Percentiles rank a stretch among this genome's conserved stretches.
phyloP scores from a whole-genome alignment of 2,329 filamentous ascomycete species.

The Fusarium clavum region DNA sequence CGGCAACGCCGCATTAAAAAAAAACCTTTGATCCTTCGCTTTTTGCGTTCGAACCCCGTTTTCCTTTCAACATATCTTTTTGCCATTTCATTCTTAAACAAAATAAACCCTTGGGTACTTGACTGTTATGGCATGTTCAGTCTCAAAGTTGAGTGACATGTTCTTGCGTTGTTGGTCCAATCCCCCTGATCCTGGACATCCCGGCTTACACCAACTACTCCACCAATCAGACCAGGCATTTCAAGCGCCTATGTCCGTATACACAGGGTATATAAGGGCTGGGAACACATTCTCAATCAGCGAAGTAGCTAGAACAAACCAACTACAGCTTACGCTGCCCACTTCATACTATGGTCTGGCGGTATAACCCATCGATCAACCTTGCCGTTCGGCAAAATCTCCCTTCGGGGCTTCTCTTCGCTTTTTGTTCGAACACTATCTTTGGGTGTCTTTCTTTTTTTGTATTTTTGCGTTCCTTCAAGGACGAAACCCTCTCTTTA shows the following conservation, averaged over 20 bases:
- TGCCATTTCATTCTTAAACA: accelerated
- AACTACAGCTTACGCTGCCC: background rate
- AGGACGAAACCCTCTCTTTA: no score
- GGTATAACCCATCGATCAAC: background rate
- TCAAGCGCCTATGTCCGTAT: background rate
- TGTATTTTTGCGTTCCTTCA: background rate
- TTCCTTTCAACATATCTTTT: background rate
- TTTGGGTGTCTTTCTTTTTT: no score
- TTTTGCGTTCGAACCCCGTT: background rate
- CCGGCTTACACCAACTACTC: background rate
- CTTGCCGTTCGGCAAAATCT: no score
- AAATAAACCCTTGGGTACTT: accelerated
- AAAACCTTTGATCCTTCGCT: background rate
- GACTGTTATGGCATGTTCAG: background rate
- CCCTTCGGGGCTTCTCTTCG: background rate
- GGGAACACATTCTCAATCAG: background rate
- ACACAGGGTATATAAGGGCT: no score
- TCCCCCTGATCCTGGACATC: background rate
- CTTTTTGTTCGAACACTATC: background rate
- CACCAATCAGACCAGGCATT: background rate
- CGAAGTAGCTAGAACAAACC: slow-evolving; percentile 7
- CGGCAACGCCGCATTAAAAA: no score
- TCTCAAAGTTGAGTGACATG: background rate
- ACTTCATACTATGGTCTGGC: background rate
- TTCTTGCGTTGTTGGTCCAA: background rate